Evolutionary conservation across 2,329 filamentous ascomycete species (phyloP).

Genomic region (Microdochium paspali): DNA sequence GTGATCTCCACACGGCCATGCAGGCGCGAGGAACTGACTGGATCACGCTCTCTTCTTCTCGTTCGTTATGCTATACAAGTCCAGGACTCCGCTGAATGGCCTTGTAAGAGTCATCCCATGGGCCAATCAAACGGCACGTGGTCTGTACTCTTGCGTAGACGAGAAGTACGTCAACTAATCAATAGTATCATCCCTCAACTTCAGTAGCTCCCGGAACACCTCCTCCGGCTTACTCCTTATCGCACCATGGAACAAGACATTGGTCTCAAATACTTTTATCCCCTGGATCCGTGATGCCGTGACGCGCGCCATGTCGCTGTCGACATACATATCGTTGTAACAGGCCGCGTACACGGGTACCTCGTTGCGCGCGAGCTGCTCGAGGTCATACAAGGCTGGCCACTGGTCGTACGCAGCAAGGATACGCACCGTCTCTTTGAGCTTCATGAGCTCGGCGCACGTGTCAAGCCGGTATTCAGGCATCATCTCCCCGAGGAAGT

Average conservation of each 20-base stretch:
- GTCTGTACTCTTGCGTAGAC: no score
- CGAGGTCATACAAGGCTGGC: constrained; percentile 67
- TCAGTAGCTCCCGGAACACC: constrained; percentile 67
- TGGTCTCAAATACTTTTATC: constrained; percentile 76
- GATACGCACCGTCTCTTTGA: constrained; percentile 60
- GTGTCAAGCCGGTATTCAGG: constrained; percentile 78
- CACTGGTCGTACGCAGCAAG: constrained; percentile 62
- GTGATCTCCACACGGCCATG: no score
- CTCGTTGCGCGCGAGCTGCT: constrained; percentile 63
- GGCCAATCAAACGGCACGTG: no score
- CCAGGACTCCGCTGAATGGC: no score
- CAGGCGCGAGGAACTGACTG: no score
- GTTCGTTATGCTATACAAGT: no score
- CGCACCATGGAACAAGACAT: constrained; percentile 80
- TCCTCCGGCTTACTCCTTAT: constrained; percentile 65
- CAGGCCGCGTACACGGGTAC: constrained; percentile 81
- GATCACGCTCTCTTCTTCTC: no score
- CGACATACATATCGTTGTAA: constrained; percentile 92
- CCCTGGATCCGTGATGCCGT: constrained; percentile 68
- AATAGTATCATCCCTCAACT: constrained; percentile 59
- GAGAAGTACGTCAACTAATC: no score
- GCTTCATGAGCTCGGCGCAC: constrained; percentile 62
- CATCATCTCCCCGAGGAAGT: constrained; percentile 90
- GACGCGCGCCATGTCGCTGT: constrained; percentile 61
- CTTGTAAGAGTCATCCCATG: no score